Base-by-base conservation (phyloP, 78 protist genomes). In the Emiliania huxleyi region DNA sequence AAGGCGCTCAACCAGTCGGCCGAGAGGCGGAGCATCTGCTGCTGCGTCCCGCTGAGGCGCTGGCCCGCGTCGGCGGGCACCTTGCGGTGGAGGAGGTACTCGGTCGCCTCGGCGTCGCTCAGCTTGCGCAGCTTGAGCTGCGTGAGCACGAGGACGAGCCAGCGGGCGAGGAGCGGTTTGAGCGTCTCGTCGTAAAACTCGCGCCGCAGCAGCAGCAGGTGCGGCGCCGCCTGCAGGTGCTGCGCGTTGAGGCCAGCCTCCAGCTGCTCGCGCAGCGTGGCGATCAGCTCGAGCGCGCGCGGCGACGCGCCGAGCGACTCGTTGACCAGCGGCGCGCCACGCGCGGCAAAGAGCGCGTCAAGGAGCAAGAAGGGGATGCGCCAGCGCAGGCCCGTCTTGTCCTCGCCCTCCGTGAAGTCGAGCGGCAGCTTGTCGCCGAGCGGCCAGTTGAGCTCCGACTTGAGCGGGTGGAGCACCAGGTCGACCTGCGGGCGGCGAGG, bases 381-480 rank as follows among this genome's bases (percentile, higher is more conserved):
- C 83, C 83, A 73, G 19, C 83, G 83, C 83, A 73, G 3, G 42
- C 83, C 83, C 29, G 62, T 19, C 8, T 62, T 26, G 75, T 2
- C 37, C 75, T 19, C 23, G 33, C 37, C 37, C n/a, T 62, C 75
- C 25, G 93, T 62, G 44, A 83, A 49, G 46, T 92, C 94, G 26
- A 92, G 85, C 45, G 94, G 55, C 48, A 2, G 83, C 21, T 21
- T 15, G 26, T 43, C 92, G 45, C 94, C 94, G 1, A 94, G 73
- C 11, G 96, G 96, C 89, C 71, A 94, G 93, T 94, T 94, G 33
- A 94, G 91, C 94, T 94, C 96, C 11, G 90, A 56, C 85, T 87
- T 81, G 56, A 94, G 93, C 19, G 96, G 96, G 75, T 91, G 94
- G 37, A 94, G 96, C 49, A 94, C 46, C 23, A 91, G 35, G 91